A percentile compares a stretch with the other conserved stretches of the same genome.
These are phyloP conservation scores for Sarocladium oryzae DNA, from an alignment of 2,329 filamentous ascomycete species.

Conservation along the genomic window DNA sequence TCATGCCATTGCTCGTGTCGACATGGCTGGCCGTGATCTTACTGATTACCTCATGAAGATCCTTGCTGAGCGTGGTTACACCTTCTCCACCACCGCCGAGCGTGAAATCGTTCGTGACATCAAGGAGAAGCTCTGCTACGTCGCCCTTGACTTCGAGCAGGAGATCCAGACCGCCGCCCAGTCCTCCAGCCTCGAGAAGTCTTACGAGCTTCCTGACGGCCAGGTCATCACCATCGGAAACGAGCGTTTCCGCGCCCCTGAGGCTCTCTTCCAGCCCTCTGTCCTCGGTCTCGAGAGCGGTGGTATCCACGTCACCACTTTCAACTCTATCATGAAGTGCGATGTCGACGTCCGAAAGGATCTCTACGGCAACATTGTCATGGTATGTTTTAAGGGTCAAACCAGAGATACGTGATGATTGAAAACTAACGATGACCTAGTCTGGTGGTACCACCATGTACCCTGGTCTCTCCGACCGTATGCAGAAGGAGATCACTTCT, in stretches of 20 bases:
- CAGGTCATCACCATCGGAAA: slow-evolving; percentile 99
- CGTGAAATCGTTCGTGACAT: slow-evolving; percentile 99
- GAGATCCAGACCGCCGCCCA: slow-evolving; percentile 99
- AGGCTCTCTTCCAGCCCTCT: slow-evolving; percentile 98
- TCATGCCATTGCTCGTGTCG: slow-evolving; percentile 99
- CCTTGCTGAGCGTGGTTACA: slow-evolving; percentile 97
- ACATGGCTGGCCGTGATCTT: slow-evolving; percentile 99
- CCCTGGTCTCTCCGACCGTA: slow-evolving; percentile 99
- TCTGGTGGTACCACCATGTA: slow-evolving; percentile 99
- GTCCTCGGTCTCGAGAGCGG: slow-evolving; percentile 97
- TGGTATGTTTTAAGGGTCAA: slow-evolving; percentile 60
- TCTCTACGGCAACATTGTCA: slow-evolving; percentile 99
- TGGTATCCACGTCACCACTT: slow-evolving; percentile 99
- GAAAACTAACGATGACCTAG: slow-evolving; percentile 42
- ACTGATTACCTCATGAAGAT: slow-evolving; percentile 99
- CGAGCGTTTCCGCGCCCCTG: slow-evolving; percentile 99
- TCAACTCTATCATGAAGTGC: slow-evolving; percentile 99
- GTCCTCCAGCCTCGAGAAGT: slow-evolving; percentile 99
- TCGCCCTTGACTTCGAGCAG: slow-evolving; percentile 99
- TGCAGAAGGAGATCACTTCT: slow-evolving; percentile 99
- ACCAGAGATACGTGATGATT: background rate
- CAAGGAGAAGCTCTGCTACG: slow-evolving; percentile 99
- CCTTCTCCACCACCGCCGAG: slow-evolving; percentile 99
- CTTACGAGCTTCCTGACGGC: slow-evolving; percentile 98
- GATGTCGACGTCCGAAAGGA: slow-evolving; percentile 99